Conservation (phyloP, 257 asterid species). For the Petrea volubilis region DNA sequence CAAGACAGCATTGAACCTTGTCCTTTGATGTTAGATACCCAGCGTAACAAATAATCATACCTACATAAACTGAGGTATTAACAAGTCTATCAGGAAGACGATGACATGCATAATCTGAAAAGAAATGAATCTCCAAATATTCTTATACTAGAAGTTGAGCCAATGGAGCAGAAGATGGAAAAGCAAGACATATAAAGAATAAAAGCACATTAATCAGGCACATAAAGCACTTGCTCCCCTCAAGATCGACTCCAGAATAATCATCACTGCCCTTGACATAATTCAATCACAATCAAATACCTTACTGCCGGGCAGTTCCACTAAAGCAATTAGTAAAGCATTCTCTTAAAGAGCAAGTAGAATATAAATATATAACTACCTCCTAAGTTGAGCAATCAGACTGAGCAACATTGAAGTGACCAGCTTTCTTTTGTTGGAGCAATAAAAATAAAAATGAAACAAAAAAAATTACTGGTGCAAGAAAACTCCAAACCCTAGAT, state of each 20-base stretch:
- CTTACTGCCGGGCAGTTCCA: background rate
- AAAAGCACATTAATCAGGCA: background rate
- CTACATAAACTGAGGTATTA: constrained; percentile 13
- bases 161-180: constrained; percentile 4
- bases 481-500: too few species aligned
- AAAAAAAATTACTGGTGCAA: background rate
- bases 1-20: constrained; percentile 53
- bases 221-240: background rate
- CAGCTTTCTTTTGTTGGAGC: background rate
- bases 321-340: background rate
- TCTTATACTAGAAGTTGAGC: constrained; percentile 1
- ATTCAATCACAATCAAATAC: background rate
- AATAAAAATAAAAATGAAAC: background rate
- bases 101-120: constrained; percentile 3
- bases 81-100: constrained; percentile 13
- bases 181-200: background rate
- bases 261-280: background rate
- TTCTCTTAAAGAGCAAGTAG: background rate
- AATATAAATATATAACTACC: background rate
- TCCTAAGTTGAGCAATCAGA: background rate
- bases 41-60: constrained; percentile 31
- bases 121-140: background rate
- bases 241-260: background rate
- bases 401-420: background rate
- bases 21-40: constrained; percentile 26